Conservation (phyloP, 768 basidiomycete genomes). For the Trametes sanguinea region DNA sequence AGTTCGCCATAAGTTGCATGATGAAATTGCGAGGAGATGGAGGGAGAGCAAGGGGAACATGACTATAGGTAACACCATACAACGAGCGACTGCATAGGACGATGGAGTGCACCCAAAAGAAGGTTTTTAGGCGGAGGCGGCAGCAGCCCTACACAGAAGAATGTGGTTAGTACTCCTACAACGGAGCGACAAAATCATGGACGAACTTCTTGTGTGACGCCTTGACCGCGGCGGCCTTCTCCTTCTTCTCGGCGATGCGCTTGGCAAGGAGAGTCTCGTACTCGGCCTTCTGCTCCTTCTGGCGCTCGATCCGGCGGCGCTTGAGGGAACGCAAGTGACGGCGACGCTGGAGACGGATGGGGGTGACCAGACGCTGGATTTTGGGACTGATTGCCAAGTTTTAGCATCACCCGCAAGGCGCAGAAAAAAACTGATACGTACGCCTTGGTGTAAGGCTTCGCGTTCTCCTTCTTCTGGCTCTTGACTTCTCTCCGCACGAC, state of each 20-base stretch:
- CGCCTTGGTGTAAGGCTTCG: constrained; percentile 98
- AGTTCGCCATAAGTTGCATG: constrained; percentile 29
- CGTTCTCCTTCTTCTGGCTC: constrained; percentile 83
- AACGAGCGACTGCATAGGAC: constrained; percentile 31
- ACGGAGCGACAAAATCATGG: not conserved
- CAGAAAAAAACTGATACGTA: constrained; percentile 43
- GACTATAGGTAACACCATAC: constrained; percentile 34
- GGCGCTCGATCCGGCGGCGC: constrained; percentile 82
- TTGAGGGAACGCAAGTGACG: constrained; percentile 89
- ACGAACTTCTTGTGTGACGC: constrained; percentile 75
- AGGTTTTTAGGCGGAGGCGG: constrained; percentile 28
- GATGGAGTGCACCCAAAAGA: constrained; percentile 11
- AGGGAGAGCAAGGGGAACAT: constrained; percentile 29
- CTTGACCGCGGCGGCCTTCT: constrained; percentile 84
- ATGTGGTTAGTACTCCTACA: not conserved
- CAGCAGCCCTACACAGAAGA: constrained; percentile 19
- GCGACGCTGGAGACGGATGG: constrained; percentile 93
- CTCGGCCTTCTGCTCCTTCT: constrained; percentile 95
- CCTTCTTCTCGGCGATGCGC: constrained; percentile 92
- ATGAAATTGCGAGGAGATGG: constrained; percentile 31
- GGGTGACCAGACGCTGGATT: constrained; percentile 96
- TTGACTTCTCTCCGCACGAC: constrained; percentile 91
- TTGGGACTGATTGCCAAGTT: constrained; percentile 64
- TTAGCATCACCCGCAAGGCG: not conserved
- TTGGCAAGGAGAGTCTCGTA: constrained; percentile 86